A percentile compares a stretch with the other conserved stretches of the same genome.
These are phyloP conservation scores for Penicillium sumatraense DNA, from an alignment of 2,329 filamentous ascomycete species.

Conservation along the genomic window DNA sequence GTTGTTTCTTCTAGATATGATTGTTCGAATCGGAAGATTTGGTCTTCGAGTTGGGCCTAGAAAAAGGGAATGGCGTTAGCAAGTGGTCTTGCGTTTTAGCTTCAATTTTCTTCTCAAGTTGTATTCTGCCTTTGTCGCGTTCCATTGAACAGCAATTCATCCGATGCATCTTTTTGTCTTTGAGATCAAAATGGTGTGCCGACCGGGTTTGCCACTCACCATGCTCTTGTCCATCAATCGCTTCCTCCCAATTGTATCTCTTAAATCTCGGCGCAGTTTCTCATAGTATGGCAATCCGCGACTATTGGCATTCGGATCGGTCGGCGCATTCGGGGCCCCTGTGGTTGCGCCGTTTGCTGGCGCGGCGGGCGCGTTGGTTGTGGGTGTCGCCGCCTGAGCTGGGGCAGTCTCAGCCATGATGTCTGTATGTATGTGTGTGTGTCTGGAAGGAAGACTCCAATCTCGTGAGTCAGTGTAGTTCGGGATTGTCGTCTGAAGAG, in stretches of 20 bases:
- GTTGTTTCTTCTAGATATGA: slow-evolving; percentile 88
- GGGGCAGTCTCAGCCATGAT: slow-evolving; percentile 49
- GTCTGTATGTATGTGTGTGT: neutral
- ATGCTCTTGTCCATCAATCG: slow-evolving; percentile 65
- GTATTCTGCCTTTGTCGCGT: neutral
- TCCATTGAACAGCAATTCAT: neutral
- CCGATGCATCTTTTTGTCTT: neutral
- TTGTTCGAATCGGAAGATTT: slow-evolving; percentile 81
- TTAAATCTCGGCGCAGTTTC: slow-evolving; percentile 69
- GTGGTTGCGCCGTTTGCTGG: slow-evolving; percentile 25
- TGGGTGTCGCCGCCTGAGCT: slow-evolving; percentile 30
- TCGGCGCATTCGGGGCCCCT: slow-evolving; percentile 26
- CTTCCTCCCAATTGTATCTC: slow-evolving; percentile 70
- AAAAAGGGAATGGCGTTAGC: neutral
- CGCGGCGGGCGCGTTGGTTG: slow-evolving; percentile 23
- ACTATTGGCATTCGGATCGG: slow-evolving; percentile 35
- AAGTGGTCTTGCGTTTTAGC: no score
- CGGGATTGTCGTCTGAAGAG: neutral
- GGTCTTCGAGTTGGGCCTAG: slow-evolving; percentile 72
- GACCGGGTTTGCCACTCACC: slow-evolving; percentile 44
- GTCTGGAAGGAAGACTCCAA: neutral
- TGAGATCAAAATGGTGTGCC: neutral
- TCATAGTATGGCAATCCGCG: slow-evolving; percentile 71
- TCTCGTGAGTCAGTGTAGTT: neutral
- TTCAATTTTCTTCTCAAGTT: neutral